Percentiles rank a stretch among this genome's conserved stretches.
Evolutionary conservation across 1,139 yeast genomes (phyloP).

Genomic region (Kluyveromyces sp.): DNA sequence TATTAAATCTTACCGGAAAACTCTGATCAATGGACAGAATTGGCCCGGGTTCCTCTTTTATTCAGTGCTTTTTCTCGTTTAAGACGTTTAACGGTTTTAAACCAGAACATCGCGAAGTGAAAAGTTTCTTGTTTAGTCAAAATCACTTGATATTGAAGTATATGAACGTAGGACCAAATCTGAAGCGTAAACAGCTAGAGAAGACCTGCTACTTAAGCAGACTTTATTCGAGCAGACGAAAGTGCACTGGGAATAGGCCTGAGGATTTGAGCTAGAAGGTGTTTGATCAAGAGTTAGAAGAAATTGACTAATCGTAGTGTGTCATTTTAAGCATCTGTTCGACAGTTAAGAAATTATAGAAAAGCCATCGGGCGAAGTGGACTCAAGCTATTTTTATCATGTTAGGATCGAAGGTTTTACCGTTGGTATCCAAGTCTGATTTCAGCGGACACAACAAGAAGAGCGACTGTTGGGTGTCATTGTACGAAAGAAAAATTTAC

Average conservation of each 20-base stretch:
- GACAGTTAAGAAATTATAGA: too few species aligned
- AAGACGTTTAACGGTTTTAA: neutral
- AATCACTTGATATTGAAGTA: neutral
- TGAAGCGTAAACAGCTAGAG: neutral
- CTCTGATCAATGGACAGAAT: too few species aligned
- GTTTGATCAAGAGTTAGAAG: neutral
- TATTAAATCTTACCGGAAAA: too few species aligned
- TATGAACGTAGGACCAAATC: neutral
- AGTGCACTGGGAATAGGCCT: too few species aligned
- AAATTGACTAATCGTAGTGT: neutral
- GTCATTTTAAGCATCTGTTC: neutral
- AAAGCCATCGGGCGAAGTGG: too few species aligned
- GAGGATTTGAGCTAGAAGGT: neutral
- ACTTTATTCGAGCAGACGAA: too few species aligned
- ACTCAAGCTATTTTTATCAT: too few species aligned
- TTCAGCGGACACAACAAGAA: conserved; percentile 45
- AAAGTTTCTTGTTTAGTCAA: neutral
- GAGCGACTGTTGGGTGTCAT: conserved; percentile 70
- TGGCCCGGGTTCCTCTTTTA: neutral
- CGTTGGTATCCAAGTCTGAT: conserved; percentile 38
- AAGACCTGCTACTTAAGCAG: too few species aligned
- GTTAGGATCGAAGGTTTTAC: conserved; percentile 32
- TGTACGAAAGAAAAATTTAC: conserved; percentile 70
- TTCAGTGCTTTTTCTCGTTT: neutral
- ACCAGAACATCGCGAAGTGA: too few species aligned